These are phyloP conservation scores for Amylostereum areolatum DNA, from an alignment of 1,284 basidiomycete species.

Conservation along the genomic window DNA sequence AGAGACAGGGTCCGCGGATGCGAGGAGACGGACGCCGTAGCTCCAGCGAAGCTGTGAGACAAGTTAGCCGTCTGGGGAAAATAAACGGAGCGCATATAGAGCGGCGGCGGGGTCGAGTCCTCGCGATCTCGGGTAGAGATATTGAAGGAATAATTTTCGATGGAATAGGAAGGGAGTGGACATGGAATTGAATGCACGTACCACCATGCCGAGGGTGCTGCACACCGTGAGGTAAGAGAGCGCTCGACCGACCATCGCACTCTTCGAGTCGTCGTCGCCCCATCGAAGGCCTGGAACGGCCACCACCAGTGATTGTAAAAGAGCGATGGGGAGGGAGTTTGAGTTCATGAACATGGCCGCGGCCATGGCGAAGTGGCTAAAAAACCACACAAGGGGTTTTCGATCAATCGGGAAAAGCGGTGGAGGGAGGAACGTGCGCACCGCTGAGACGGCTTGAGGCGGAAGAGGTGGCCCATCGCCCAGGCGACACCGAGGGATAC, in stretches of 20 bases:
- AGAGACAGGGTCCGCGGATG: conserved; percentile 55
- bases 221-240: conserved; percentile 91
- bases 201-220: conserved; percentile 91
- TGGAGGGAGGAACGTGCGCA: conserved; percentile 20
- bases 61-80: not conserved
- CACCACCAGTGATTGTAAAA: conserved; percentile 85
- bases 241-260: conserved; percentile 89
- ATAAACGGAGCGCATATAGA: no score
- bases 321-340: conserved; percentile 89
- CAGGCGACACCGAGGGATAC: conserved; percentile 57
- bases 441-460: conserved; percentile 60
- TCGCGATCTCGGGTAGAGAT: no score
- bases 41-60: conserved; percentile 75
- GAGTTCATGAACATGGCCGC: conserved; percentile 89
- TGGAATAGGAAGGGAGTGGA: not conserved
- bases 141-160: no score
- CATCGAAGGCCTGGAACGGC: conserved; percentile 84
- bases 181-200: conserved; percentile 29
- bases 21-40: conserved; percentile 76
- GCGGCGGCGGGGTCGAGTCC: no score
- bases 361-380: conserved; percentile 78
- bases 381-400: not conserved
- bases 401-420: conserved; percentile 3
- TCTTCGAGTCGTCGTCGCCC: conserved; percentile 74
- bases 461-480: conserved; percentile 41